phyloP scores from a whole-genome alignment of 331 rosid species.

The Saraca asoca region DNA sequence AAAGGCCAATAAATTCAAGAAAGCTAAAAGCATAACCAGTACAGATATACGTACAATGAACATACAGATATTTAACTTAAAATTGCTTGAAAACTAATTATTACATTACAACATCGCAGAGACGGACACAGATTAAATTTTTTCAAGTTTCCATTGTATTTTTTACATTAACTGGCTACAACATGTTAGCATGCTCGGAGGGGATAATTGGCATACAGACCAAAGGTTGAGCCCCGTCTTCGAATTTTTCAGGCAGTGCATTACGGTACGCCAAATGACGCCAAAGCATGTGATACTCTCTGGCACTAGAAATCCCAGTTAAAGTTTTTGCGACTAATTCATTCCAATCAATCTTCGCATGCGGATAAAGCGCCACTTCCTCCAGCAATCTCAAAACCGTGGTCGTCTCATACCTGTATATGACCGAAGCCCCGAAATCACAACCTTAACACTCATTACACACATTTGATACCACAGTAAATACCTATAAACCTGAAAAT shows the following conservation, averaged over 20 bases:
- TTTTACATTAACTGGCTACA: neutral
- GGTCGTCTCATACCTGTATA: slow-evolving; percentile 55
- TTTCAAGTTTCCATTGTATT: no score
- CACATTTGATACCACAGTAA: neutral
- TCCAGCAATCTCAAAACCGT: slow-evolving; percentile 66
- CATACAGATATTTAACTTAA: neutral
- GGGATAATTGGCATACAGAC: slow-evolving; percentile 38
- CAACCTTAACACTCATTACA: neutral
- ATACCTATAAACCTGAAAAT: neutral
- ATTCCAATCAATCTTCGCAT: slow-evolving; percentile 74
- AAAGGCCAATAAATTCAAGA: slow-evolving; percentile 12
- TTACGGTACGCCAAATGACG: slow-evolving; percentile 82
- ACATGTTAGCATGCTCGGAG: neutral
- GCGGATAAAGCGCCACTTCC: slow-evolving; percentile 55
- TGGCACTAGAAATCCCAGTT: slow-evolving; percentile 78
- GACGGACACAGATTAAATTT: no score
- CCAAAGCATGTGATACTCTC: slow-evolving; percentile 94
- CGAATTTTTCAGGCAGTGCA: slow-evolving; percentile 44
- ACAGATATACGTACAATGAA: neutral
- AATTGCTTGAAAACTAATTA: slow-evolving; percentile 2
- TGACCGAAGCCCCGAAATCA: neutral
- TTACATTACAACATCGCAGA: neutral
- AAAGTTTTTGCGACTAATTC: slow-evolving; percentile 64
- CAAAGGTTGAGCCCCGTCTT: slow-evolving; percentile 59
- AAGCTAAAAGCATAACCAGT: slow-evolving; percentile 1